Conservation (phyloP, 1,284 basidiomycete genomes). For the Trametes hirsuta region DNA sequence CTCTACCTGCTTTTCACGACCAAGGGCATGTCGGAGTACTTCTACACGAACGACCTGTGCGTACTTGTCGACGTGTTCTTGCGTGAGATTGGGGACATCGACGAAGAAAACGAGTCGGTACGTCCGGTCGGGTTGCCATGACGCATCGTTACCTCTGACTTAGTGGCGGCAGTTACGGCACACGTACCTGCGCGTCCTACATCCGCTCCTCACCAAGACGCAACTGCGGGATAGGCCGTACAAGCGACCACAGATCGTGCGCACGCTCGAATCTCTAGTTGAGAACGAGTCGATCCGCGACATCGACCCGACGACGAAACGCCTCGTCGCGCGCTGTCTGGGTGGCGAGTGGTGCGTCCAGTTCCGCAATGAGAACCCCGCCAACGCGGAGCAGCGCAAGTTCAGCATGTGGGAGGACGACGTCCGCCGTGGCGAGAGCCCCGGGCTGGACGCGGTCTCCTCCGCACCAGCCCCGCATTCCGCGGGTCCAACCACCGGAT, state of each 20-base stretch:
- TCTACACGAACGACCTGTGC: constrained; percentile 97
- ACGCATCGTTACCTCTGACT: background rate
- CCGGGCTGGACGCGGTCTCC: constrained; percentile 46
- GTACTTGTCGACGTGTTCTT: constrained; percentile 97
- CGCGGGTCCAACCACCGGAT: constrained; percentile 8
- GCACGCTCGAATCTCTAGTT: constrained; percentile 80
- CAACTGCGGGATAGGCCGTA: constrained; percentile 87
- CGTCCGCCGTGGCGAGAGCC: constrained; percentile 39
- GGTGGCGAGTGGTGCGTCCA: constrained; percentile 86
- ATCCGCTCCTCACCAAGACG: constrained; percentile 93
- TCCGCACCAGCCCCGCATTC: constrained; percentile 34
- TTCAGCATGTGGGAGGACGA: constrained; percentile 27
- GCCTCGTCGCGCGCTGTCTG: constrained; percentile 93
- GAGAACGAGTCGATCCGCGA: constrained; percentile 80
- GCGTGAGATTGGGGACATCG: constrained; percentile 87
- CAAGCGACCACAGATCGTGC: constrained; percentile 90
- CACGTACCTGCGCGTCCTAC: constrained; percentile 95
- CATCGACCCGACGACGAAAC: constrained; percentile 83
- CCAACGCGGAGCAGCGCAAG: constrained; percentile 33
- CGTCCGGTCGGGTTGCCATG: constrained; percentile 35
- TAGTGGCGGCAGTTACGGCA: constrained; percentile 75
- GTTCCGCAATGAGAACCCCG: constrained; percentile 44
- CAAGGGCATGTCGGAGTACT: constrained; percentile 91
- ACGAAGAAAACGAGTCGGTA: constrained; percentile 93
- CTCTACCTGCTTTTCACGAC: constrained; percentile 96